phyloP scores from a whole-genome alignment of 164 flowering plant genomes.

The Stephania cephalantha region DNA sequence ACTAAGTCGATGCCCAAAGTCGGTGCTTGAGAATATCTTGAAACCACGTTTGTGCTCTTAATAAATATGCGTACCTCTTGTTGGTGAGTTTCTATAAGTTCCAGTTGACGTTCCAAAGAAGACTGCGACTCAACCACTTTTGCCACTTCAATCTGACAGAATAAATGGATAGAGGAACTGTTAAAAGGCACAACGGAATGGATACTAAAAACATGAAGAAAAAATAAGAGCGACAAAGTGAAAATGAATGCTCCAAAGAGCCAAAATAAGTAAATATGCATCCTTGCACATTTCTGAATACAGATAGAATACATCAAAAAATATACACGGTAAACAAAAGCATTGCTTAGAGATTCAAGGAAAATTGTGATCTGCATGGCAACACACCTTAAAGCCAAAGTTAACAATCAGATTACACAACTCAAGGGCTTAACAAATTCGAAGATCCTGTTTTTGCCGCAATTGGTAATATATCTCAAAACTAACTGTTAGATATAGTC shows the following conservation, averaged over 20 bases:
- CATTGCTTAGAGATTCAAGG: neutral
- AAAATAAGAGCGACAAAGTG: neutral
- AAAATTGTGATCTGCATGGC: neutral
- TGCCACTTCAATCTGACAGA: conserved; percentile 76
- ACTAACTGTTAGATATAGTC: too few species aligned
- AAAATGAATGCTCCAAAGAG: neutral
- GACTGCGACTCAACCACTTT: conserved; percentile 91
- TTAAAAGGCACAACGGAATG: neutral
- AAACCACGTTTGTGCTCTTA: neutral
- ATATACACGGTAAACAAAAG: neutral
- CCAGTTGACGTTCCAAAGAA: conserved; percentile 73
- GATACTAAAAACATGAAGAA: neutral
- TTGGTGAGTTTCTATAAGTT: conserved; percentile 95
- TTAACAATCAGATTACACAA: conserved; percentile 21
- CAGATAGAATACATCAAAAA: neutral
- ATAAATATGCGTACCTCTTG: conserved; percentile 51
- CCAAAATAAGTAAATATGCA: neutral
- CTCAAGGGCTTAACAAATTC: neutral
- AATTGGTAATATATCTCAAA: too few species aligned
- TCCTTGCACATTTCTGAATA: neutral
- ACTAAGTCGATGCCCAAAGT: too few species aligned
- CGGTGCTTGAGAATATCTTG: neutral
- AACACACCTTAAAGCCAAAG: conserved; percentile 76
- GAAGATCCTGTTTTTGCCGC: neutral
- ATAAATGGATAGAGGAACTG: neutral